phyloP scores from a whole-genome alignment of 805 yeast species.

The Yarrowia sp. region DNA sequence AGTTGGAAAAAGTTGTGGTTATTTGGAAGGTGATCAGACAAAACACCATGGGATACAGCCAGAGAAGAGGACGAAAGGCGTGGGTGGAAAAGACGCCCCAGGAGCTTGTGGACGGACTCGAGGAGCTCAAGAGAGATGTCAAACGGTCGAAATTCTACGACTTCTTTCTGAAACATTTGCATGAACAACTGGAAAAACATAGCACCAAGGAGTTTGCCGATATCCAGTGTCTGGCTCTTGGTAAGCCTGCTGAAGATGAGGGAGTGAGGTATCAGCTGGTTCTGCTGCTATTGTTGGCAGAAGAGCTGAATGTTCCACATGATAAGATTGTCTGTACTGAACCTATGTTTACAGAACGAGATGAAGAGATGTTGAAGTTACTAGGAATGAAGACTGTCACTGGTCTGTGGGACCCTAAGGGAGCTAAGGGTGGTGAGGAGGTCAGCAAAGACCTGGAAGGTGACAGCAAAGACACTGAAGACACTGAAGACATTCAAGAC shows the following conservation, averaged over 20 bases:
- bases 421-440: neutral
- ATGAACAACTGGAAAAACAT: constrained; percentile 15
- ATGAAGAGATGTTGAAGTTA: constrained; percentile 50
- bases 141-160: constrained; percentile 40
- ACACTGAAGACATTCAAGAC: neutral
- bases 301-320: constrained; percentile 43
- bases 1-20: constrained; percentile 5
- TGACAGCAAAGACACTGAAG: neutral
- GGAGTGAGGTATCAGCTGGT: constrained; percentile 75
- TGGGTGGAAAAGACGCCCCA: constrained; percentile 42
- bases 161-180: constrained; percentile 11
- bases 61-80: constrained; percentile 38
- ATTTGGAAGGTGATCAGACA: neutral
- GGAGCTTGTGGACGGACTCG: constrained; percentile 41
- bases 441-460: neutral
- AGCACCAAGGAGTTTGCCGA: constrained; percentile 27
- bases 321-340: constrained; percentile 61
- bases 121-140: constrained; percentile 34
- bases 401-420: constrained; percentile 40
- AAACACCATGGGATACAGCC: constrained; percentile 28
- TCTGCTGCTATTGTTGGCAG: constrained; percentile 55
- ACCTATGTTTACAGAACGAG: constrained; percentile 64
- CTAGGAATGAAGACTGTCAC: constrained; percentile 48
- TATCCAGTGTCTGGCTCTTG: constrained; percentile 75
- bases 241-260: constrained; percentile 64